Base-by-base conservation (phyloP, 768 basidiomycete genomes). In the Lactarius pseudohatsudake region DNA sequence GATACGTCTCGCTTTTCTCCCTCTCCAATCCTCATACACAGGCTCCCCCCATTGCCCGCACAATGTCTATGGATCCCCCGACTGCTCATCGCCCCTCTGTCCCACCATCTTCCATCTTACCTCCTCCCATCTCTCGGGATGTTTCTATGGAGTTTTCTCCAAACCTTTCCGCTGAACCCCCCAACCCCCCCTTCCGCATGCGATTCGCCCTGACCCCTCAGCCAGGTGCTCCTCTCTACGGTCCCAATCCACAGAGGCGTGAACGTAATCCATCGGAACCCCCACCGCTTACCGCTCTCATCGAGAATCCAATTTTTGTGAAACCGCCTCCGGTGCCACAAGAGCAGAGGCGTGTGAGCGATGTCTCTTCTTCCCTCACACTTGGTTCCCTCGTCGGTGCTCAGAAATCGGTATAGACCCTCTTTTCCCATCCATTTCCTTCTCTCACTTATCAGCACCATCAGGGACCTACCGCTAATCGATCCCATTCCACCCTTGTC, bases 191-290 rank as follows among this genome's bases (percentile, higher is more conserved):
- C 26, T 84, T 87, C 72, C 84, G 86, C 38, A 79, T 90, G 80
- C 86, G 89, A 69, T 81, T 84, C 26, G 88, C 88, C 11, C 78
- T 90, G 66, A 91, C 90, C 8, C 91, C 91, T 9, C 87, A 88
- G 72, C 87, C 88, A 9, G 74, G 78, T 22, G 78, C 77, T 18
- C 72, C 75, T 22, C 72, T 68, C 1, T 82, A 82, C 59, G 82
- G 82, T 59, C 82, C 83, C 16, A 74, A 75, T 32, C 79, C 77
- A 10, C 73, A 75, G 22, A 75, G 77, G 53, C 77, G 77, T 20
- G 77, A 76, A 64, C 78, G 86, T 70, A 84, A 88, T 68, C 74
- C 77, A 40, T 88, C 88, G 26, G 89, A 91, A 69, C 91, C 91
- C 7, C 91, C 91, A 32, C 81, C 89, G 6, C 75, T 92, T 36